phyloP scores from a whole-genome alignment of 768 basidiomycete species.

The Xerocomellus chrysenteron region DNA sequence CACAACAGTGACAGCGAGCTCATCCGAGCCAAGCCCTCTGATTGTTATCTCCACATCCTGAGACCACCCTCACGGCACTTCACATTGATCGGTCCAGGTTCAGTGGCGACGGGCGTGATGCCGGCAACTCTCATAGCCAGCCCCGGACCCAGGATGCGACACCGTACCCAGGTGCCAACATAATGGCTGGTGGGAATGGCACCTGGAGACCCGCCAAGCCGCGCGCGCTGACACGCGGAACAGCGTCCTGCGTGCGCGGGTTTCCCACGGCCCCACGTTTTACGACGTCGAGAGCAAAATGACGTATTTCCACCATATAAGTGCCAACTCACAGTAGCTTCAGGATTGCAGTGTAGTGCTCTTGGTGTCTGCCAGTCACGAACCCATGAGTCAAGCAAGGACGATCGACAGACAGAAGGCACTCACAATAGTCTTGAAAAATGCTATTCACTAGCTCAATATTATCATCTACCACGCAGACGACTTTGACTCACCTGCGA shows the following conservation, averaged over 20 bases:
- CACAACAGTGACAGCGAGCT: slow-evolving; percentile 23
- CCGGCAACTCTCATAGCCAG: slow-evolving; percentile 20
- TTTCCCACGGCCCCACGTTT: slow-evolving; percentile 45
- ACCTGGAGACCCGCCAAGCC: neutral
- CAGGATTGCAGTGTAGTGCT: neutral
- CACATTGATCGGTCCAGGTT: slow-evolving; percentile 12
- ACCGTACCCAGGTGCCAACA: neutral
- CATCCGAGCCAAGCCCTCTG: slow-evolving; percentile 28
- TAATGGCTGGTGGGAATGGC: slow-evolving; percentile 1
- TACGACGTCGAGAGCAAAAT: slow-evolving; percentile 32
- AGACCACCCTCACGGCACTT: slow-evolving; percentile 8
- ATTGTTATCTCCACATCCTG: slow-evolving; percentile 21
- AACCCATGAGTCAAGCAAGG: slow-evolving; percentile 5
- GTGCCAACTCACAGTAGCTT: slow-evolving; percentile 20
- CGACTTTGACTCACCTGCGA: slow-evolving; percentile 18
- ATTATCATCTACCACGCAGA: slow-evolving; percentile 1
- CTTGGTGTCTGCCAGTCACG: slow-evolving; percentile 8
- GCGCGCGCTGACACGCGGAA: slow-evolving; percentile 15
- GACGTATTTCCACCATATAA: slow-evolving; percentile 23
- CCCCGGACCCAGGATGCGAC: neutral
- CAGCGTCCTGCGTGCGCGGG: slow-evolving; percentile 11
- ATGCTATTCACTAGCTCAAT: slow-evolving; percentile 6
- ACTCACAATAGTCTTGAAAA: slow-evolving; percentile 17
- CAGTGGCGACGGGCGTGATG: slow-evolving; percentile 12
- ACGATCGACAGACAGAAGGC: neutral